Evolutionary conservation across 345 rosid species (phyloP).

Genomic region (Gossypium turneri): DNA sequence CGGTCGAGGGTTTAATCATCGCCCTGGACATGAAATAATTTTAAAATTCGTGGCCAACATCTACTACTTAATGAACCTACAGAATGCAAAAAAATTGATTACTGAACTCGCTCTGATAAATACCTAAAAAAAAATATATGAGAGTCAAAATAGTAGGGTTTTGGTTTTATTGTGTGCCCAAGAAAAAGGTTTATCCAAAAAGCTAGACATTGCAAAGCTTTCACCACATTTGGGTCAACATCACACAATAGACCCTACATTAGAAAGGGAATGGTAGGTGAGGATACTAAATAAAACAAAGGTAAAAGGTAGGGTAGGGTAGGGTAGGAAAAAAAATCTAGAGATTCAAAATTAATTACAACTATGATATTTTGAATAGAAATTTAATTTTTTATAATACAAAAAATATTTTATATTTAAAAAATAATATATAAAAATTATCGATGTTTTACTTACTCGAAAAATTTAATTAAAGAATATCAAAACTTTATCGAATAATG

Average conservation of each 20-base stretch:
- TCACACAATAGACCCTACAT: constrained; percentile 13
- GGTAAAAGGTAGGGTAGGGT: not conserved
- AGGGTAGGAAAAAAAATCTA: too few relatives aligned
- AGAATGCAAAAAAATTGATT: too few relatives aligned
- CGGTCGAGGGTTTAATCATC: too few relatives aligned
- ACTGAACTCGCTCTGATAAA: rapidly evolving
- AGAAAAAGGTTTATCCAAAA: constrained; percentile 2
- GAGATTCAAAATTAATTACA: too few relatives aligned
- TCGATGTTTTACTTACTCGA: too few relatives aligned
- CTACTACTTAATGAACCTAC: rapidly evolving
- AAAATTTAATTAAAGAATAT: too few relatives aligned
- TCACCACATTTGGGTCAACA: constrained; percentile 14
- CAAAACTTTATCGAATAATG: too few relatives aligned
- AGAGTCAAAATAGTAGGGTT: not conserved
- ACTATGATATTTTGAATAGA: too few relatives aligned
- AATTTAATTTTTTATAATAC: too few relatives aligned
- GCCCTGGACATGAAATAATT: rapidly evolving
- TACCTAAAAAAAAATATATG: not conserved
- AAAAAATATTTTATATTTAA: too few relatives aligned
- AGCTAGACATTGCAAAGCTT: not conserved
- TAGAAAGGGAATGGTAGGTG: constrained; percentile 20
- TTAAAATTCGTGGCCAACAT: too few relatives aligned
- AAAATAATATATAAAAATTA: too few relatives aligned
- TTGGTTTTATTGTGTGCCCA: not conserved
- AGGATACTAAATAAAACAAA: constrained; percentile 19